Evolutionary conservation across 1,139 yeast species (phyloP), one percentile per base, ranked within the genome.

Genomic region (Trichomonascaceae sp.): DNA sequence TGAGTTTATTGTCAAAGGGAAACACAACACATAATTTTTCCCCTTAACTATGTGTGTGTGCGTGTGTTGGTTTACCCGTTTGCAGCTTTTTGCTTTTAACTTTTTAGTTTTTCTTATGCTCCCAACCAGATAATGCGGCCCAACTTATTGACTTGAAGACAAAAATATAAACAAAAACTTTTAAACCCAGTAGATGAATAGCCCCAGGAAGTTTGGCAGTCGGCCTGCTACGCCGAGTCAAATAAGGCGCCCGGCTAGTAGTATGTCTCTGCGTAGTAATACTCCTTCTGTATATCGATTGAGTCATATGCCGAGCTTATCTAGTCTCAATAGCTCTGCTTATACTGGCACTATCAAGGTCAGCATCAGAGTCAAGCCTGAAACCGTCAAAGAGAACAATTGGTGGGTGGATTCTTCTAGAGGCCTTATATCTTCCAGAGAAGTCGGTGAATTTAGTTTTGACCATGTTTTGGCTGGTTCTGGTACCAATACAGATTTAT

Each of bases 391-490:
- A 15, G 48, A 49, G n/a, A 15, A 44, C 43, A 45, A 49, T 22
- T 61, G 72, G 71, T 56, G 56, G 9, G 58, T 68, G 3, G 66
- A 65, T 51, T 27, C 62, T 0, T 52, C 48, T 7, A 50, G 60
- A 7, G 60, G 60, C 24, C 45, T 59, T 17, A 62, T 70, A 13
- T 55, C 61, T 32, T 63, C 66, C 47, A 61, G 62, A 10, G 68
- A 69, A 19, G 66, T 68, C 13, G 74, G 74, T 18, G 67, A 80
- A 19, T 53, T 53, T 20, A 38, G 43, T 15, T 90, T 87, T 65
- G 97, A 91, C 67, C 81, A 85, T 63, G 95, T 91, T 1, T 90
- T 85, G 68, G 74, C 74, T 30, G 72, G 69, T 2, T 46, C 36
- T 6, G 66, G 73, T 13, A 62, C 79, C 17, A 90, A 90, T 66